Conservation (phyloP, 1,139 yeast genomes). For the Candida tropicalis region DNA sequence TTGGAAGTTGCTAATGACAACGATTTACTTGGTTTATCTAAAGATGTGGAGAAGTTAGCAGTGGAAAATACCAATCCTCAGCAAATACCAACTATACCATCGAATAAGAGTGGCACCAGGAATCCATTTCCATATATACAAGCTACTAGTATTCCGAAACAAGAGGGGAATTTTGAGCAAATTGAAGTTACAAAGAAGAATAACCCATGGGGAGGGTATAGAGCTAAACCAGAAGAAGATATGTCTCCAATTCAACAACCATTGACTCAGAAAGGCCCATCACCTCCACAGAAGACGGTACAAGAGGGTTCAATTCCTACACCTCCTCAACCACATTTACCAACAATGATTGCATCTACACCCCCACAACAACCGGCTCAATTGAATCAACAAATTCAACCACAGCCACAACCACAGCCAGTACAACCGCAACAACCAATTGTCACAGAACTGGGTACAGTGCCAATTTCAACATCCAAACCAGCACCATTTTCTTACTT, state of each 20-base stretch:
- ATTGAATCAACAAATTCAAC: not conserved
- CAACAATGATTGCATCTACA: not conserved
- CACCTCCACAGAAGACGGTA: not conserved
- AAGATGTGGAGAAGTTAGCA: conserved; percentile 4
- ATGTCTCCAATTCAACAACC: not conserved
- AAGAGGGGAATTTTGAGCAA: conserved; percentile 7
- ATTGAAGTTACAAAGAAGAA: conserved; percentile 17
- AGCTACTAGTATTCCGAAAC: conserved; percentile 12
- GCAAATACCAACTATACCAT: conserved; percentile 11
- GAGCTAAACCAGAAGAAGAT: conserved; percentile 10
- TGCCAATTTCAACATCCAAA: not conserved
- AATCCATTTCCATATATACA: conserved; percentile 18
- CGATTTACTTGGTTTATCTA: conserved; percentile 11
- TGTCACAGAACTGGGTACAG: not conserved
- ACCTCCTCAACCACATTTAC: not conserved
- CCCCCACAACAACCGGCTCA: not conserved
- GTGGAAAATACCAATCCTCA: not conserved
- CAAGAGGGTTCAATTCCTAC: not conserved
- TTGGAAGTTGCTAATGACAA: not conserved
- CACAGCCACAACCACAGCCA: conserved; percentile 4
- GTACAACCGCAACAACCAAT: not conserved
- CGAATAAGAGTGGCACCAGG: not conserved
- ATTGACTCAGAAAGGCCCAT: not conserved
- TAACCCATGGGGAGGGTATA: conserved; percentile 33
- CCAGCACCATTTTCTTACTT: not conserved